Conservation (phyloP, 2,329 filamentous ascomycete species). For the Pseudogymnoascus sp. region DNA sequence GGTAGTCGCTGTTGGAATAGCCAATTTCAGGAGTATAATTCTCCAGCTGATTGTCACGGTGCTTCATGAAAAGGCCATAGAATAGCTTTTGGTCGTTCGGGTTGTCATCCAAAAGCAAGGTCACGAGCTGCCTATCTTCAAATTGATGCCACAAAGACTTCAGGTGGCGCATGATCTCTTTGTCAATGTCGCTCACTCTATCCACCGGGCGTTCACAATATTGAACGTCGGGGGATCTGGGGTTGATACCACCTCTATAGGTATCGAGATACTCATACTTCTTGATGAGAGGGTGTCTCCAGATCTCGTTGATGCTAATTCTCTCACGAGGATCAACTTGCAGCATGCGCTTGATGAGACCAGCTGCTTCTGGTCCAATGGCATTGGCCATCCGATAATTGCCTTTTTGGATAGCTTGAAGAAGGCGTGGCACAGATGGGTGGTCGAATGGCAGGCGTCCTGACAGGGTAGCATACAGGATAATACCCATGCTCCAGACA, state of each 20-base stretch:
- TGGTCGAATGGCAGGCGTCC: constrained; percentile 74
- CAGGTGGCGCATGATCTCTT: constrained; percentile 75
- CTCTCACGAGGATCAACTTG: constrained; percentile 70
- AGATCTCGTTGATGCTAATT: constrained; percentile 74
- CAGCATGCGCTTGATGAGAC: constrained; percentile 74
- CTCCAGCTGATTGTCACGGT: constrained; percentile 77
- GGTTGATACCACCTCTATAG: constrained; percentile 31
- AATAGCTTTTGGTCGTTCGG: constrained; percentile 89
- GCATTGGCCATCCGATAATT: constrained; percentile 53
- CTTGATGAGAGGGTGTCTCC: constrained; percentile 76
- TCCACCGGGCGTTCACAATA: constrained; percentile 56
- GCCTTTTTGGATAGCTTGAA: constrained; percentile 52
- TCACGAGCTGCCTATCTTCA: constrained; percentile 62
- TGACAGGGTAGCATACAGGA: constrained; percentile 80
- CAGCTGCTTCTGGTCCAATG: constrained; percentile 62
- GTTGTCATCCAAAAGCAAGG: constrained; percentile 58
- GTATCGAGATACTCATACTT: constrained; percentile 75
- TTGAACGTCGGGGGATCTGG: constrained; percentile 48
- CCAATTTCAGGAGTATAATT: constrained; percentile 74
- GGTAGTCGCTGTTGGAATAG: constrained; percentile 88
- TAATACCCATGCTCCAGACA: constrained; percentile 90
- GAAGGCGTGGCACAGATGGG: constrained; percentile 43
- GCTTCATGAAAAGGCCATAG: constrained; percentile 76
- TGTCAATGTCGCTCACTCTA: constrained; percentile 62
- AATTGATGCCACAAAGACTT: constrained; percentile 88